Evolutionary conservation across 805 yeast species (phyloP), one percentile per base, ranked within the genome.

Genomic region (Wickerhamomyces ciferrii): DNA sequence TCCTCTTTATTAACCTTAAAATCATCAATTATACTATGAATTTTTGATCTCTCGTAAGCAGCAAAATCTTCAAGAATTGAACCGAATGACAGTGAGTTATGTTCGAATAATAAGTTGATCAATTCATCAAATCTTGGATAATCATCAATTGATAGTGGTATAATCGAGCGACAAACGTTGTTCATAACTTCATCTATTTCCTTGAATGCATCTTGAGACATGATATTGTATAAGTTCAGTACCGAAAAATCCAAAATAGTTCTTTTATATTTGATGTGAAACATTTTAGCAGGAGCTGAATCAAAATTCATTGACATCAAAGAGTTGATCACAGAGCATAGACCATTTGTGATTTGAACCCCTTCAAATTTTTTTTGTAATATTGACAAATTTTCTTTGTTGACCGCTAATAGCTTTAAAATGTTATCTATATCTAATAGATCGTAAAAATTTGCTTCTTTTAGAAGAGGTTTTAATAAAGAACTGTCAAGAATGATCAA

Each of bases 321-420:
- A 0, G 57, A 49, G 5, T 43, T 48, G 8, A 59, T 43, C n/a
- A 59, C 40, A 3, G 36, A n/a, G 2, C 49, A 43, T 18, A 62
- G 24, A 0, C 60, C 55, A n/a, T 44, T 29, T 8, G 57, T 36
- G 10, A 59, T 41, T 14, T 23, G 43, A 2, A 41, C 31, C 1
- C 24, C 31, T 2, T 52, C 49, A 31, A 53, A 51, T 20, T 48
- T 53, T 1, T 43, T 32, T 1, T 54, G 19, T 5, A 67, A 27
- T 10, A 54, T 47, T 3, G 44, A 49, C 4, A 56, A 19, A 13
- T 53, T 58, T 7, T 48, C 47, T 43, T 62, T 59, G 47, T 57
- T 65, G 2, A 68, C 58, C 0, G 72, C 62, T 24, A 60, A 58
- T 8, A 62, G 49, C 47, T 68, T 68, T 32, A 70, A 46, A 1